phyloP scores from a whole-genome alignment of 371 early-diverging fungal species.

The Syncephalastrum sp. region DNA sequence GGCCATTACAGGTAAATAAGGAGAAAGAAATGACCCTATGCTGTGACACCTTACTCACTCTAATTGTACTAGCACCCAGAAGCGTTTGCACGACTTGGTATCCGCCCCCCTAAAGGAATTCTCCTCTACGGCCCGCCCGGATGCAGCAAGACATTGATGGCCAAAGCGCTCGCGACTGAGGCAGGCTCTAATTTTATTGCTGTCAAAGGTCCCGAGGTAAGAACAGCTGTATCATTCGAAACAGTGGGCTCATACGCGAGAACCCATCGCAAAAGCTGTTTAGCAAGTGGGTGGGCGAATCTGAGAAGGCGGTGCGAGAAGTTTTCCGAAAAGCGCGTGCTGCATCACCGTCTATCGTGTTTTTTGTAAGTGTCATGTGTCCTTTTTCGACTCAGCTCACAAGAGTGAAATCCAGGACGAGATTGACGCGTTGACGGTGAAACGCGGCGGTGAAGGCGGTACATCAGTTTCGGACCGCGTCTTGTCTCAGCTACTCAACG shows the following conservation, averaged over 20 bases:
- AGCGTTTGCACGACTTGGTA: slow-evolving; percentile 82
- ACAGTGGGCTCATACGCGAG: background rate
- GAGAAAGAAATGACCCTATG: background rate
- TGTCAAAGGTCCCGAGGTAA: slow-evolving; percentile 95
- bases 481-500: slow-evolving; percentile 88
- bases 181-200: slow-evolving; percentile 96
- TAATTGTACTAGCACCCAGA: slow-evolving; percentile 71
- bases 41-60: background rate
- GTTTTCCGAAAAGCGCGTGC: slow-evolving; percentile 94
- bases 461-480: slow-evolving; percentile 92
- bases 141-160: slow-evolving; percentile 97
- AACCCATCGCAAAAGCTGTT: slow-evolving; percentile 60
- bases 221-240: background rate
- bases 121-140: slow-evolving; percentile 98
- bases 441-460: slow-evolving; percentile 71
- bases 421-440: slow-evolving; percentile 95
- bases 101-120: slow-evolving; percentile 95
- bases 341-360: slow-evolving; percentile 94
- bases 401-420: slow-evolving; percentile 71
- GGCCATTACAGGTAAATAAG: slow-evolving; percentile 84
- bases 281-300: slow-evolving; percentile 98
- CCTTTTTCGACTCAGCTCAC: background rate
- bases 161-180: slow-evolving; percentile 97
- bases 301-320: slow-evolving; percentile 95
- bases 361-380: slow-evolving; percentile 75